Base-by-base conservation (phyloP, 495 filamentous ascomycete genomes). In the Penicillium taxi region DNA sequence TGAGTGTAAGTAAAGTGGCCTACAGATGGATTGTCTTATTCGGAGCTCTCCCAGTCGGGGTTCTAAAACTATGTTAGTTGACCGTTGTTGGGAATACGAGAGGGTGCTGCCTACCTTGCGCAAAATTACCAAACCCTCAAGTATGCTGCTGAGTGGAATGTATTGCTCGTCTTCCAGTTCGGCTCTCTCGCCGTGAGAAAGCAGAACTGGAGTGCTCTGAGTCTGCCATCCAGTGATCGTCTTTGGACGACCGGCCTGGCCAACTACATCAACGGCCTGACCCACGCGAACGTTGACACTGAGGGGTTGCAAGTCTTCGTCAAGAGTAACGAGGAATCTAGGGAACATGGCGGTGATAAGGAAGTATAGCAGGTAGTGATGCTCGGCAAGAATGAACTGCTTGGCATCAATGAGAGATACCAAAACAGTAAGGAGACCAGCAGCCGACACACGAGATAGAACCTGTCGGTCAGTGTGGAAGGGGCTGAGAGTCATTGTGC, bases 151-250 rank as follows among this genome's bases (percentile, higher is more conserved):
- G 47, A 96, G 67, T 60, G 81, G 82, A 37, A 96, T 80, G 51
- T 96, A 99, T 63, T 96, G 78, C 68, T 99, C 91, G 54, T 96
- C 93, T 60, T 99, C 91, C 32, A 99, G 62, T 69, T 99, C 91
- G 26, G 91, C 91, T 50, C 91, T 71, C 71, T 99, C 91, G 9
- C 91, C 93, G 59, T 95, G 78, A 6, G 86, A 78, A 53, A 99
- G 67, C 37, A 99, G 68, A 33, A 99, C 91, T 3, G 91, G 91
- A 13, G 91, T 96, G 66, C 85, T 96, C 66, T 99, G 91, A 42
- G 91, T 99, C 67, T 99, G 91, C 91, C 91, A 99, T 25, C 91
- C 91, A 11, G 91, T 99, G 47, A 99, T 99, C 3, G 93, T 96
- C 80, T 96, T 99, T 32, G 91, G 91, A 45, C 89, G 73, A 41